Conservation (phyloP, 768 basidiomycete species). For the Boletus coccyginus region DNA sequence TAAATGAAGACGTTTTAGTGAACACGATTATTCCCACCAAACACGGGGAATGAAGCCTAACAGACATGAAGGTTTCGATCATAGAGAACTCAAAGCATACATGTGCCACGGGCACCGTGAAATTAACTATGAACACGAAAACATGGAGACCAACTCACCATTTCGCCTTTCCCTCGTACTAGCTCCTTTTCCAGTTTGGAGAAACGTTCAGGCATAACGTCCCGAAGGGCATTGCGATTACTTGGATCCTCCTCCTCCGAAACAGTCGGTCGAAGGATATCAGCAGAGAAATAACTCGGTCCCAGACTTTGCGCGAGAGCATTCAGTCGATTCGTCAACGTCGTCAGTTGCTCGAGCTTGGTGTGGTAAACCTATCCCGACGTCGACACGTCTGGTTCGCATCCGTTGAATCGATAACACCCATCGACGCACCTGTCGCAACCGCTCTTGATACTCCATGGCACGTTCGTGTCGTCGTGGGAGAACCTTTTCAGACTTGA, state of each 20-base stretch:
- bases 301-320: slow-evolving; percentile 60
- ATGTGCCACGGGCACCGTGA: background rate
- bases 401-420: background rate
- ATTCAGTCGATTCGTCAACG: slow-evolving; percentile 64
- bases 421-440: slow-evolving; percentile 62
- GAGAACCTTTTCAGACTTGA: slow-evolving; percentile 68
- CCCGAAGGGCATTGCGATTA: slow-evolving; percentile 45
- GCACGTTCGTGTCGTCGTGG: slow-evolving; percentile 71
- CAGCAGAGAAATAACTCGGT: slow-evolving; percentile 52
- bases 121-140: background rate
- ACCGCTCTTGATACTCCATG: slow-evolving; percentile 70
- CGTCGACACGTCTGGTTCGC: slow-evolving; percentile 18
- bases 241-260: slow-evolving; percentile 42
- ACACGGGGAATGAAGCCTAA: background rate
- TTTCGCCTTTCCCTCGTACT: slow-evolving; percentile 81
- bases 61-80: background rate
- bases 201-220: slow-evolving; percentile 81
- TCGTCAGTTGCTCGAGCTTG: slow-evolving; percentile 71
- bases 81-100: background rate
- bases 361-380: slow-evolving; percentile 61
- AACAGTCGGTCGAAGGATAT: slow-evolving; percentile 48
- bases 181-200: slow-evolving; percentile 80
- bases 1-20: slow-evolving; percentile 26
- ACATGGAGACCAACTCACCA: slow-evolving; percentile 47
- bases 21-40: background rate